phyloP scores from a whole-genome alignment of 2,329 filamentous ascomycete genomes.

The Exophiala calicioides region DNA sequence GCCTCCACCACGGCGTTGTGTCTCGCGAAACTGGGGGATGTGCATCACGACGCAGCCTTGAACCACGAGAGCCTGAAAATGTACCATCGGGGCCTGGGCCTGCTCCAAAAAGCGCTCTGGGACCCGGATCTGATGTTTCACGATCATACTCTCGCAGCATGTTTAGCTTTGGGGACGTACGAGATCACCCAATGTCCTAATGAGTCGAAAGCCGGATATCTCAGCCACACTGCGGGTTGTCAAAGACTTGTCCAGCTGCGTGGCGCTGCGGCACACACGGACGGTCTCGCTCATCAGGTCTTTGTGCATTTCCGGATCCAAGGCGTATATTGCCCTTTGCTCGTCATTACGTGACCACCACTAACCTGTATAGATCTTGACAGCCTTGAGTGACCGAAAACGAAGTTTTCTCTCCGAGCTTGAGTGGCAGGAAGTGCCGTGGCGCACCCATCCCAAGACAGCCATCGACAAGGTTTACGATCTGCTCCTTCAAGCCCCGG shows the following conservation, averaged over 20 bases:
- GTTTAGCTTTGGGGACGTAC: slow-evolving; percentile 39
- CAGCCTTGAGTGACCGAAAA: slow-evolving; percentile 31
- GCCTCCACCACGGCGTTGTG: slow-evolving; percentile 34
- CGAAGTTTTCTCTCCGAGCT: slow-evolving; percentile 34
- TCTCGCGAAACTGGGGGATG: slow-evolving; percentile 33
- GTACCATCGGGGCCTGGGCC: slow-evolving; percentile 38
- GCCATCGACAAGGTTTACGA: slow-evolving; percentile 36
- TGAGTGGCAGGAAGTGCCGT: slow-evolving; percentile 38
- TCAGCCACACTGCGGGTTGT: slow-evolving; percentile 38
- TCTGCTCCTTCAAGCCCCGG: slow-evolving; percentile 33
- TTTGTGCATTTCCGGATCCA: slow-evolving; percentile 37
- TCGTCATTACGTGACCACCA: background rate
- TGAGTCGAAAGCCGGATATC: slow-evolving; percentile 34
- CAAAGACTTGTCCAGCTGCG: slow-evolving; percentile 37
- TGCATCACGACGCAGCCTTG: slow-evolving; percentile 26
- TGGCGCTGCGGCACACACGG: slow-evolving; percentile 37
- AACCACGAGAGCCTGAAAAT: slow-evolving; percentile 34
- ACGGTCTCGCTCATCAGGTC: slow-evolving; percentile 37
- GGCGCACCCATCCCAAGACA: slow-evolving; percentile 32
- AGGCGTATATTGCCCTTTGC: slow-evolving; percentile 25
- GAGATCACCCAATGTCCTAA: slow-evolving; percentile 40
- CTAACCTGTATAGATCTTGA: slow-evolving; percentile 34
- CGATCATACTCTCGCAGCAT: slow-evolving; percentile 41
- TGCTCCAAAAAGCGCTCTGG: slow-evolving; percentile 40
- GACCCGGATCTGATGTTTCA: slow-evolving; percentile 35